Evolutionary conservation across 129 eudicot species (phyloP).

Genomic region (Logfia minima): DNA sequence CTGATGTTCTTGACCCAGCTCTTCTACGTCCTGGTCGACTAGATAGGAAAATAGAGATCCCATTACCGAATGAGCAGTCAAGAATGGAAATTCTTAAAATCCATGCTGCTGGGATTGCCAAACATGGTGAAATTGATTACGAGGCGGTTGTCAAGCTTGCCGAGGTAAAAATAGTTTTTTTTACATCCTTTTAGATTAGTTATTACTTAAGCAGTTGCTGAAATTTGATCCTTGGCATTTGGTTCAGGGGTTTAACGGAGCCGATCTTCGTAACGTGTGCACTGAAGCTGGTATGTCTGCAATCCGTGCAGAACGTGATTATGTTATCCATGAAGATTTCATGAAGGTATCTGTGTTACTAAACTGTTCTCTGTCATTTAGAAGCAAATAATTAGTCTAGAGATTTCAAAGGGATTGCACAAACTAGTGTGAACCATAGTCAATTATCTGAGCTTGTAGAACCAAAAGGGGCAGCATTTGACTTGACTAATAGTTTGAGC

Average conservation of each 20-base stretch:
- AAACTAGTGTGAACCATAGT: neutral
- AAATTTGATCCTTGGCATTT: slow-evolving; percentile 2
- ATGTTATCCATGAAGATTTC: slow-evolving; percentile 97
- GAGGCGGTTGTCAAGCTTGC: slow-evolving; percentile 95
- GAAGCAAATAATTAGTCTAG: neutral
- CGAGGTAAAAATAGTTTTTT: slow-evolving; percentile 47
- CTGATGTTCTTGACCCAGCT: slow-evolving; percentile 98
- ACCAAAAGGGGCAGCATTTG: neutral
- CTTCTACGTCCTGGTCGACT: slow-evolving; percentile 99
- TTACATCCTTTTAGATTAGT: neutral
- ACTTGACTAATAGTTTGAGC: neutral
- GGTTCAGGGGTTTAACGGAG: slow-evolving; percentile 92
- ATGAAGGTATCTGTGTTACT: slow-evolving; percentile 69
- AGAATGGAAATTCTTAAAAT: slow-evolving; percentile 94
- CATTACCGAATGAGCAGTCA: slow-evolving; percentile 94
- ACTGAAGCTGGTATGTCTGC: slow-evolving; percentile 99
- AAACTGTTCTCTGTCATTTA: neutral
- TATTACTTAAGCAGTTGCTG: neutral
- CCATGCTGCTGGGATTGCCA: slow-evolving; percentile 95
- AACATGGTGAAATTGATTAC: slow-evolving; percentile 98
- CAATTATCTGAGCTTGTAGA: neutral
- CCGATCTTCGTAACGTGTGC: slow-evolving; percentile 92
- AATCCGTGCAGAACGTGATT: slow-evolving; percentile 97
- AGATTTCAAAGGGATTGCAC: neutral
- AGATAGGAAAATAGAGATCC: slow-evolving; percentile 94